A percentile compares a stretch with the other conserved stretches of the same genome.
Conservation (phyloP, 75 land plant genomes). For the Sequoia sempervirens region DNA sequence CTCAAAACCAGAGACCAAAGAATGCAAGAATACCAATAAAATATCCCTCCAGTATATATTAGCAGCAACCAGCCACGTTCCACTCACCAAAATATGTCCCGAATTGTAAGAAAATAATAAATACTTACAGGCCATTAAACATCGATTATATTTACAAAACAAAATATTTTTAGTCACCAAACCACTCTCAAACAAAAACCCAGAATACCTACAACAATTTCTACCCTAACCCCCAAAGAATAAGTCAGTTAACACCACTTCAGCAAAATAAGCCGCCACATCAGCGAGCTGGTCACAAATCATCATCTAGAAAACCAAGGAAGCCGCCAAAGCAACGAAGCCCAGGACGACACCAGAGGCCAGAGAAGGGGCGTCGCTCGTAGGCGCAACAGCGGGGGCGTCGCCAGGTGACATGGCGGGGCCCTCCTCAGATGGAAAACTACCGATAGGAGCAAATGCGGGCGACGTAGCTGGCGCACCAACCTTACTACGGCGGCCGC, state of each 20-base stretch:
- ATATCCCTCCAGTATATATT: background rate
- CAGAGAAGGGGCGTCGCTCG: background rate
- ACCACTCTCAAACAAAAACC: background rate
- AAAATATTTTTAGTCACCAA: background rate
- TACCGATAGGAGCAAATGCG: background rate
- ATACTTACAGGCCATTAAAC: background rate
- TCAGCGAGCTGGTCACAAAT: too few species aligned
- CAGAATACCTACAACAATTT: background rate
- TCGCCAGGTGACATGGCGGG: background rate
- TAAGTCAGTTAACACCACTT: background rate
- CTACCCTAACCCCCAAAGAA: conserved; percentile 5
- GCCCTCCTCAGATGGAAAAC: background rate
- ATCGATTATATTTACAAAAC: background rate
- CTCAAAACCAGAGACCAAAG: too few species aligned
- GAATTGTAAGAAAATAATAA: background rate
- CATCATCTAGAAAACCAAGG: background rate
- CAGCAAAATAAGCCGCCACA: background rate
- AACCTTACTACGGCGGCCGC: background rate
- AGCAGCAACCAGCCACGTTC: background rate
- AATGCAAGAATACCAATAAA: background rate
- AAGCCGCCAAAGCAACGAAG: background rate
- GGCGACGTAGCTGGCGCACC: background rate
- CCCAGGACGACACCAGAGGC: background rate
- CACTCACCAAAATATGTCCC: background rate
- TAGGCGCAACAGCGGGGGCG: background rate